Conservation (phyloP, 1,284 basidiomycete species). For the Violaceomyces palustris region DNA sequence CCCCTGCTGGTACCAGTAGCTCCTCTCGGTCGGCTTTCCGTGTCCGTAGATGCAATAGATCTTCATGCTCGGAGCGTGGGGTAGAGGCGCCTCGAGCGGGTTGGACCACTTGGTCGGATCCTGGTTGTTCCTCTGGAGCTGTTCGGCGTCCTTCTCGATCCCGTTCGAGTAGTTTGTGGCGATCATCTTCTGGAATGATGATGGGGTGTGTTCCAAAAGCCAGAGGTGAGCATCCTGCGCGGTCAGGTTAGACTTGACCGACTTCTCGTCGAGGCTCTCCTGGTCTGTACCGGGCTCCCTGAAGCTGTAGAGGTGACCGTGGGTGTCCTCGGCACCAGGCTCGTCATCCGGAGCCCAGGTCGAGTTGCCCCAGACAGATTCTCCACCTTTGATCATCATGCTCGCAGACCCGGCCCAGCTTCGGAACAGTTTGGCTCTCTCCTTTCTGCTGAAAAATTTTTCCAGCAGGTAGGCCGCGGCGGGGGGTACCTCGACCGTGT, state of each 20-base stretch:
- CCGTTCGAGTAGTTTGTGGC: slow-evolving; percentile 86
- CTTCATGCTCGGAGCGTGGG: slow-evolving; percentile 85
- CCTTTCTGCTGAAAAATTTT: slow-evolving; percentile 72
- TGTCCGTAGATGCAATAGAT: slow-evolving; percentile 91
- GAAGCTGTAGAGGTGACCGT: slow-evolving; percentile 80
- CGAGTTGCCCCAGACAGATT: slow-evolving; percentile 79
- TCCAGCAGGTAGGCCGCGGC: slow-evolving; percentile 69
- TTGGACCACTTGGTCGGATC: slow-evolving; percentile 70
- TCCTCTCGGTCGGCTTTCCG: slow-evolving; percentile 90
- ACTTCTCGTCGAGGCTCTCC: slow-evolving; percentile 17
- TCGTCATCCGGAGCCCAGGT: slow-evolving; percentile 49
- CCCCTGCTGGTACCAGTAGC: slow-evolving; percentile 44
- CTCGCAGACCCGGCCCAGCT: slow-evolving; percentile 90
- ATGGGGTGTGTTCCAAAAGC: slow-evolving; percentile 78
- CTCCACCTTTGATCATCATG: slow-evolving; percentile 66
- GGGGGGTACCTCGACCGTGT: slow-evolving; percentile 87
- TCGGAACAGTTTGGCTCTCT: slow-evolving; percentile 84
- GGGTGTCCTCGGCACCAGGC: slow-evolving; percentile 23
- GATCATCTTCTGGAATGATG: slow-evolving; percentile 80
- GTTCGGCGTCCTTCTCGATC: slow-evolving; percentile 67
- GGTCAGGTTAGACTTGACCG: slow-evolving; percentile 60
- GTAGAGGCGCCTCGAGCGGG: slow-evolving; percentile 74
- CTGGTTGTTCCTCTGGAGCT: slow-evolving; percentile 48
- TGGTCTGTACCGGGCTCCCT: slow-evolving; percentile 54
- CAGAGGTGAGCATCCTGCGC: slow-evolving; percentile 69